These are phyloP conservation scores for Fraxinus latifolia DNA, from an alignment of 305 asterid genomes.

Conservation along the genomic window DNA sequence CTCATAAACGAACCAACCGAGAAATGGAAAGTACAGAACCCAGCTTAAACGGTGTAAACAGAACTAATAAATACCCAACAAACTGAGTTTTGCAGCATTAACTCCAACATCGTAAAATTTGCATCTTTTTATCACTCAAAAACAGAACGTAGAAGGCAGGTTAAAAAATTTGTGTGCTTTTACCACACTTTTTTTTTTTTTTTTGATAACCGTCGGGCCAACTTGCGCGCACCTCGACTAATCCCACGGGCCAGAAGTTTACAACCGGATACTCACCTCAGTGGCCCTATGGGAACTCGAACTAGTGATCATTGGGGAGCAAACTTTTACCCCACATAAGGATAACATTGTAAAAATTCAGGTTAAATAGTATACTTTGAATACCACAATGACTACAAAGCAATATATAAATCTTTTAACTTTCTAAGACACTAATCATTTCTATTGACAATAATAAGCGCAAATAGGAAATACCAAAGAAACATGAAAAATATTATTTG, in stretches of 20 bases:
- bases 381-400: not conserved
- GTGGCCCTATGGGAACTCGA: too few species aligned
- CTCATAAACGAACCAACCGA: not conserved
- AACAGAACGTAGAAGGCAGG: not conserved
- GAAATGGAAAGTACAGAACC: not conserved
- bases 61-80: not conserved
- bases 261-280: too few species aligned
- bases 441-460: constrained; percentile 1
- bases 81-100: not conserved
- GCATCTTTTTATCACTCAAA: not conserved
- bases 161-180: not conserved
- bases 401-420: not conserved
- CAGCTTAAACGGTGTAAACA: constrained; percentile 5
- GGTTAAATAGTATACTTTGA: constrained; percentile 15
- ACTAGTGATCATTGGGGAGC: too few species aligned
- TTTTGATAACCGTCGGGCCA: too few species aligned
- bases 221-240: too few species aligned
- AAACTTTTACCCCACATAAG: not conserved
- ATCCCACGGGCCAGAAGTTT: too few species aligned
- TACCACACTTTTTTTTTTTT: not conserved
- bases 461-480: constrained; percentile 1
- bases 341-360: not conserved
- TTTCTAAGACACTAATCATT: constrained; percentile 10
- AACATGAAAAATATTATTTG: not conserved
- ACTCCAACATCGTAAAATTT: not conserved